A percentile compares a stretch with the other conserved stretches of the same genome.
Conservation (phyloP, 2,329 filamentous ascomycete genomes). For the Fusarium protoensiforme region DNA sequence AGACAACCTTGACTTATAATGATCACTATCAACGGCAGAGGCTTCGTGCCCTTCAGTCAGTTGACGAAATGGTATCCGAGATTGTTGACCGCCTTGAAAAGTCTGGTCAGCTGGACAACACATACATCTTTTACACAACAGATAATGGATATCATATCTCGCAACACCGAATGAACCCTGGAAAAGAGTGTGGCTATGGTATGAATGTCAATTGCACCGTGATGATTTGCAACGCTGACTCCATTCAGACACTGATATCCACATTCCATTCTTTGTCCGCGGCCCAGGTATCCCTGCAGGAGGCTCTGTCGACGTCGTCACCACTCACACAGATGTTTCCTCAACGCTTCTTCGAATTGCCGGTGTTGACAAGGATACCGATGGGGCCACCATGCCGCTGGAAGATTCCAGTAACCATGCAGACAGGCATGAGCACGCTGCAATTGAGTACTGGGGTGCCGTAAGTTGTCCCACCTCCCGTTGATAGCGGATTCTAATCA, state of each 20-base stretch:
- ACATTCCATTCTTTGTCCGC: conserved; percentile 62
- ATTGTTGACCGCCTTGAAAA: conserved; percentile 49
- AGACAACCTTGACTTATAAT: conserved; percentile 47
- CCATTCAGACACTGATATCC: conserved; percentile 58
- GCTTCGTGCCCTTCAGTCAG: conserved; percentile 56
- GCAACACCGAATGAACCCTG: conserved; percentile 62
- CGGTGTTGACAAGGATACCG: neutral
- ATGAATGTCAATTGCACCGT: neutral
- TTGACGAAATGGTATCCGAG: conserved; percentile 58
- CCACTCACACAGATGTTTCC: conserved; percentile 65
- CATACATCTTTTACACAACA: conserved; percentile 63
- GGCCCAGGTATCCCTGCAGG: conserved; percentile 57
- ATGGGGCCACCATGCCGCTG: neutral
- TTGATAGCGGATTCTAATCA: neutral
- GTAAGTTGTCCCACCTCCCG: neutral
- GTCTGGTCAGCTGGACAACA: conserved; percentile 50
- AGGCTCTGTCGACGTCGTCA: conserved; percentile 52
- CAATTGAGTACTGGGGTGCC: neutral
- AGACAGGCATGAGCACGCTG: neutral
- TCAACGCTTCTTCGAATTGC: conserved; percentile 59
- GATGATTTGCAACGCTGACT: neutral
- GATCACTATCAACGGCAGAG: conserved; percentile 55
- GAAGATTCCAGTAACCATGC: accelerated
- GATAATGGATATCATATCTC: conserved; percentile 66
- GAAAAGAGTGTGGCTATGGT: conserved; percentile 60